Evolutionary conservation across 176 grass and related monocot species (phyloP).

Genomic region (Avena insularis): DNA sequence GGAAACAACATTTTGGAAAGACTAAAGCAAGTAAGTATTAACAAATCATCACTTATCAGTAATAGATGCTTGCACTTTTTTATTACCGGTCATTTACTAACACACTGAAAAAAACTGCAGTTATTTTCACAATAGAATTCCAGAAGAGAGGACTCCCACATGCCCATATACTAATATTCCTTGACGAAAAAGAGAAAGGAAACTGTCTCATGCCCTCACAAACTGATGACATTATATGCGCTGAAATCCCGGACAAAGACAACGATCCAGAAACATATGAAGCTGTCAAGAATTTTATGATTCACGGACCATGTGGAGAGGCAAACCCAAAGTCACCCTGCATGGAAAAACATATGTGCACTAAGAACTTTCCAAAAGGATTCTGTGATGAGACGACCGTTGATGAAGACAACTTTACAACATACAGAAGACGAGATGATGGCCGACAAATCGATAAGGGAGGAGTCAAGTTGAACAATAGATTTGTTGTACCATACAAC

Average conservation of each 20-base stretch:
- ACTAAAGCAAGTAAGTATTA: conserved; percentile 24
- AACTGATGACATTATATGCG: conserved; percentile 38
- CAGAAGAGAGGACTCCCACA: conserved; percentile 43
- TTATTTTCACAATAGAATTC: conserved; percentile 30
- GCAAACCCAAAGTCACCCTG: conserved; percentile 13
- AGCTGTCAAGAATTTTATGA: conserved; percentile 19
- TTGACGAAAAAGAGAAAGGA: conserved; percentile 9
- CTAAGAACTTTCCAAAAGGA: conserved; percentile 16
- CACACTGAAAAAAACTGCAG: not conserved
- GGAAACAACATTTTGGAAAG: not conserved
- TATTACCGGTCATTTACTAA: not conserved
- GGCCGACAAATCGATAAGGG: conserved; percentile 4
- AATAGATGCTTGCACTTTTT: conserved; percentile 1
- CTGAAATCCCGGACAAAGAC: not conserved
- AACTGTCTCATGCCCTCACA: not conserved
- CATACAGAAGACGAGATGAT: conserved; percentile 14
- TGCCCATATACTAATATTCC: conserved; percentile 43
- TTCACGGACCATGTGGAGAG: conserved; percentile 12
- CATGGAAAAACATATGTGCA: conserved; percentile 9
- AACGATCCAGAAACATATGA: not conserved
- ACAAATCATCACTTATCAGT: conserved; percentile 11
- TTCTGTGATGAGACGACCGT: not conserved
- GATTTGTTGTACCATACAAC: conserved; percentile 31
- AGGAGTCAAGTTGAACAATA: not conserved
- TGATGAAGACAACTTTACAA: not conserved